A percentile compares a stretch with the other conserved stretches of the same genome.
Evolutionary conservation across 179 eudicot genomes (phyloP).

Genomic region (Nepenthes alata): DNA sequence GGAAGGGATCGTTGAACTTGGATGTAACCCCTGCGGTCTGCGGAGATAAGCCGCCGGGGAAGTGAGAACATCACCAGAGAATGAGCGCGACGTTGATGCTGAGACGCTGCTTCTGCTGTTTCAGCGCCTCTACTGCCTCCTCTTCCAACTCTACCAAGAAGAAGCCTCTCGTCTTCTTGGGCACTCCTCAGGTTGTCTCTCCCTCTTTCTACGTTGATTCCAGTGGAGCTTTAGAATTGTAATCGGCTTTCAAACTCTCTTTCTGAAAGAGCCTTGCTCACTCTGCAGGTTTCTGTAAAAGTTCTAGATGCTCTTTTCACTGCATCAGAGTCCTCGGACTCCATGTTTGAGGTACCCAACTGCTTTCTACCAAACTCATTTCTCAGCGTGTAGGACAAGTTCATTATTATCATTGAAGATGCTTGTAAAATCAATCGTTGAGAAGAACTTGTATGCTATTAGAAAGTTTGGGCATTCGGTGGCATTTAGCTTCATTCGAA

Average conservation of each 20-base stretch:
- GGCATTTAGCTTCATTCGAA: too few species aligned
- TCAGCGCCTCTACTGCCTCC: slow-evolving; percentile 19
- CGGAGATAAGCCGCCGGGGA: too few species aligned
- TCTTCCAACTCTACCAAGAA: slow-evolving; percentile 23
- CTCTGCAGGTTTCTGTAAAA: slow-evolving; percentile 46
- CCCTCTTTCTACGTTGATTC: not conserved
- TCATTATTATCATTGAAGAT: not conserved
- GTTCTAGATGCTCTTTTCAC: slow-evolving; percentile 72
- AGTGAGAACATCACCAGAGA: too few species aligned
- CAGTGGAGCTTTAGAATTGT: too few species aligned
- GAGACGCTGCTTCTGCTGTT: slow-evolving; percentile 46
- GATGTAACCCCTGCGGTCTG: too few species aligned
- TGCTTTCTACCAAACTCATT: not conserved
- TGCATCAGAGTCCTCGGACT: slow-evolving; percentile 54
- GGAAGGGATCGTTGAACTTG: too few species aligned
- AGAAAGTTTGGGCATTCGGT: too few species aligned
- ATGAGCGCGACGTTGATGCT: slow-evolving; percentile 23
- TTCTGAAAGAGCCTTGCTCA: slow-evolving; percentile 4
- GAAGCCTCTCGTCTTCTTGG: slow-evolving; percentile 71
- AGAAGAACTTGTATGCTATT: too few species aligned
- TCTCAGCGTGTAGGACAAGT: not conserved
- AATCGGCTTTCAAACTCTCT: not conserved
- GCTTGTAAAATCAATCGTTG: too few species aligned
- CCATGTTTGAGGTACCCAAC: slow-evolving; percentile 48
- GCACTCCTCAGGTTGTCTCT: slow-evolving; percentile 67